phyloP scores from a whole-genome alignment of 2,329 filamentous ascomycete species.

The Colletotrichum kahawae region DNA sequence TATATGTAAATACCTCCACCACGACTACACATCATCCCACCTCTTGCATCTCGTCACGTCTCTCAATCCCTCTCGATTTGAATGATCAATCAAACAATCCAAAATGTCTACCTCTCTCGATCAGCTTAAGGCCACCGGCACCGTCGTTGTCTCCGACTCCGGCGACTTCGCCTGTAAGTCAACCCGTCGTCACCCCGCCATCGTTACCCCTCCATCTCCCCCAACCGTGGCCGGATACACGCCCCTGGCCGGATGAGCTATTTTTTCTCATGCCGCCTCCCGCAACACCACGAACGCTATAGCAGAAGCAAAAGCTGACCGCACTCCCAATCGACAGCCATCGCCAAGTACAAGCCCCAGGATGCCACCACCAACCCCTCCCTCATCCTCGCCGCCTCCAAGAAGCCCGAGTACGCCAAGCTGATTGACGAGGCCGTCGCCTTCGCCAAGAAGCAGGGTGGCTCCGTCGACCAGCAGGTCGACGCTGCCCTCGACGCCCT shows the following conservation, averaged over 20 bases:
- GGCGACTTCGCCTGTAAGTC: constrained; percentile 82
- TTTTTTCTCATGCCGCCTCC: neutral
- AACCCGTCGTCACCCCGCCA: neutral
- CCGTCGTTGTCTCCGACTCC: constrained; percentile 96
- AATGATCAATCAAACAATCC: neutral
- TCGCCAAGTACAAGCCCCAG: constrained; percentile 99
- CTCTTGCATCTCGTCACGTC: neutral
- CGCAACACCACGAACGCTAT: neutral
- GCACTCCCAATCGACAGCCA: constrained; percentile 63
- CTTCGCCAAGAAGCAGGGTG: constrained; percentile 81
- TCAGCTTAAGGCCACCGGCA: constrained; percentile 96
- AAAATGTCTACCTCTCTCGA: constrained; percentile 89
- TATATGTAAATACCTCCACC: constrained; percentile 16
- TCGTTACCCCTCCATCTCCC: neutral
- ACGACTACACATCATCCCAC: constrained; percentile 2
- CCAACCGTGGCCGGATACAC: neutral
- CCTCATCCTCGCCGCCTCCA: constrained; percentile 95
- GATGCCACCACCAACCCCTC: constrained; percentile 99
- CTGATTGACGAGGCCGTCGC: constrained; percentile 85
- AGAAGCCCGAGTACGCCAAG: constrained; percentile 95
- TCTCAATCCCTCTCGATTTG: neutral
- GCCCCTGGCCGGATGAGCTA: neutral
- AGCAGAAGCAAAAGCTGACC: neutral
- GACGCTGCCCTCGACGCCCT: constrained; percentile 91
- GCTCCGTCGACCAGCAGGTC: constrained; percentile 78